These are phyloP conservation scores for Cladobotryum mycophilum DNA, from an alignment of 2,329 filamentous ascomycete species.

Conservation along the genomic window DNA sequence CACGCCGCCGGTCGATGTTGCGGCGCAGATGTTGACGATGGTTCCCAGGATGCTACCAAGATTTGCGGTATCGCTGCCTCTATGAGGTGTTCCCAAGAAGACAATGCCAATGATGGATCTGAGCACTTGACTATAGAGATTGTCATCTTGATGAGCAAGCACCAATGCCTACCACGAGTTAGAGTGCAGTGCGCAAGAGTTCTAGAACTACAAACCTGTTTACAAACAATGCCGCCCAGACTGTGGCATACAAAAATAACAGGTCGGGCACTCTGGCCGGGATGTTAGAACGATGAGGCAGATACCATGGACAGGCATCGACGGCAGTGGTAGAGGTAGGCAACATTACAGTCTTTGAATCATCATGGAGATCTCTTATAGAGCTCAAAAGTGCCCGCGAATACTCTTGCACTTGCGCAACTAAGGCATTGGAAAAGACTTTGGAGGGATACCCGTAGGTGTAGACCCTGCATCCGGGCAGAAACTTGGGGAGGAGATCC, in stretches of 20 bases:
- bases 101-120: constrained; percentile 17
- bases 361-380: constrained; percentile 10
- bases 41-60: constrained; percentile 15
- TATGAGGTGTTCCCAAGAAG: constrained; percentile 28
- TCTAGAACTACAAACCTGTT: constrained; percentile 17
- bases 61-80: constrained; percentile 20
- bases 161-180: constrained; percentile 16
- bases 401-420: constrained; percentile 13
- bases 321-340: not conserved
- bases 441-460: constrained; percentile 19
- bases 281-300: not conserved
- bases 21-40: constrained; percentile 3
- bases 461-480: constrained; percentile 19
- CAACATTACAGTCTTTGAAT: constrained; percentile 2
- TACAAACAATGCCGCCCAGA: constrained; percentile 24
- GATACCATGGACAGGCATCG: not conserved
- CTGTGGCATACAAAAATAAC: constrained; percentile 24
- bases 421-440: constrained; percentile 10
- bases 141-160: constrained; percentile 15
- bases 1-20: constrained; percentile 3
- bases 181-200: not conserved
- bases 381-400: constrained; percentile 12
- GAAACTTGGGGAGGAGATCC: constrained; percentile 15
- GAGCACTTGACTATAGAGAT: constrained; percentile 11
- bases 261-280: constrained; percentile 8